Evolutionary conservation across 139 green algal genomes (phyloP).

Genomic region (Chlorella sp.): DNA sequence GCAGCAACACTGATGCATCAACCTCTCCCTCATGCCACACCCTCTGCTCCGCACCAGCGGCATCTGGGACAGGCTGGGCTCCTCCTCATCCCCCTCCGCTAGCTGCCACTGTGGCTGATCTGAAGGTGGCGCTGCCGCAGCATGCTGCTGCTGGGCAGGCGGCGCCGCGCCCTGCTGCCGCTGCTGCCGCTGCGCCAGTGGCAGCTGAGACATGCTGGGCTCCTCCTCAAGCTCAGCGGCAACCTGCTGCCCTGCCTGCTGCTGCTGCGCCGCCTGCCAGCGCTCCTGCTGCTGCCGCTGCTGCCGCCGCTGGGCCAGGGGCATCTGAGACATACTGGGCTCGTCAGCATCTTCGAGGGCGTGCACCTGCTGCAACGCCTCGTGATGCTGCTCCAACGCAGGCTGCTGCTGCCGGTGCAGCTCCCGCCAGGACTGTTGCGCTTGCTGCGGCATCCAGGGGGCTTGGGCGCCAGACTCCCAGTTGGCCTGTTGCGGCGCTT

Average conservation of each 20-base stretch:
- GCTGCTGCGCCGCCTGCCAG: neutral
- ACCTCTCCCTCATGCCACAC: no score
- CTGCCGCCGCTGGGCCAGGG: neutral
- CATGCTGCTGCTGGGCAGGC: neutral
- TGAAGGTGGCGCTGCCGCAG: neutral
- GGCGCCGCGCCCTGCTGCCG: neutral
- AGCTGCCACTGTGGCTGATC: neutral
- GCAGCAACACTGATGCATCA: no score
- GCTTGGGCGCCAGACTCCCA: no score
- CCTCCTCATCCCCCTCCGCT: neutral
- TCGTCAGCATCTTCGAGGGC: no score
- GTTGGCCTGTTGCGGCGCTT: no score
- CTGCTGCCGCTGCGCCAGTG: neutral
- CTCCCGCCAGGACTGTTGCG: neutral
- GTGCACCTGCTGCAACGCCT: neutral
- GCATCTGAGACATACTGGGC: neutral
- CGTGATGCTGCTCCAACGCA: neutral
- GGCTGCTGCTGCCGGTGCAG: neutral
- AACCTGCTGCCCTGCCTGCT: constrained; percentile 3
- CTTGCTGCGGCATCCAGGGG: no score
- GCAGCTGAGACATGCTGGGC: neutral
- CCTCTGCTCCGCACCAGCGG: neutral
- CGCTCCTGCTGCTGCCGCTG: neutral
- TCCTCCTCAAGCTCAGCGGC: neutral
- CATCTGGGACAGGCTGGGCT: neutral